Evolutionary conservation across 2,329 filamentous ascomycete species (phyloP).

Genomic region (Mariannaea elegans): DNA sequence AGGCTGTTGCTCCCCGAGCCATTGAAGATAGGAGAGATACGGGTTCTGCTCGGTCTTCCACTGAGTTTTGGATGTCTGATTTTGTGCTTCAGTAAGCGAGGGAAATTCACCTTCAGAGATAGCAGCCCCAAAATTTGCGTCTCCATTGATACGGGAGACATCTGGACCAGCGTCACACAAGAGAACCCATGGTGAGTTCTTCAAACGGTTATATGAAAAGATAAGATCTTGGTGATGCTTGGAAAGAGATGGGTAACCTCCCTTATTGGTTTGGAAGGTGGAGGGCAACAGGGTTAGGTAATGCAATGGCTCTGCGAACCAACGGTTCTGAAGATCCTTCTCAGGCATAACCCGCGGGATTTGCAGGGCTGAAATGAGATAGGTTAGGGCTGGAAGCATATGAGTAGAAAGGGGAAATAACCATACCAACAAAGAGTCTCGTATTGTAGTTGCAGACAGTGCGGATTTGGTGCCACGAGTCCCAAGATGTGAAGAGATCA

Average conservation of each 20-base stretch:
- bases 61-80: constrained; percentile 29
- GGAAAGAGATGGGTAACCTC: constrained; percentile 68
- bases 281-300: constrained; percentile 64
- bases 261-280: constrained; percentile 68
- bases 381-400: background rate
- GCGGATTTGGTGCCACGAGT: constrained; percentile 90
- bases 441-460: constrained; percentile 85
- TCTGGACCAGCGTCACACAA: constrained; percentile 69
- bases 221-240: constrained; percentile 70
- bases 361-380: constrained; percentile 56
- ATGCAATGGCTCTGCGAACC: constrained; percentile 75
- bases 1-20: constrained; percentile 84
- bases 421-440: constrained; percentile 85
- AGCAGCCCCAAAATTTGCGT: constrained; percentile 39
- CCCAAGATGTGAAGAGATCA: constrained; percentile 85
- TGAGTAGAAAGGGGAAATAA: background rate
- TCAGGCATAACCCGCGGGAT: constrained; percentile 68
- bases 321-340: constrained; percentile 68
- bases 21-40: constrained; percentile 82
- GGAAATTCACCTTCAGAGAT: constrained; percentile 68
- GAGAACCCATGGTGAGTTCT: constrained; percentile 69
- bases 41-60: constrained; percentile 46
- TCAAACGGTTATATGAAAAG: constrained; percentile 70
- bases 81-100: constrained; percentile 73
- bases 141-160: constrained; percentile 42